Evolutionary conservation across 345 rosid genomes (phyloP), one percentile per base, ranked within the genome.

Genomic region (Brassica carinata): DNA sequence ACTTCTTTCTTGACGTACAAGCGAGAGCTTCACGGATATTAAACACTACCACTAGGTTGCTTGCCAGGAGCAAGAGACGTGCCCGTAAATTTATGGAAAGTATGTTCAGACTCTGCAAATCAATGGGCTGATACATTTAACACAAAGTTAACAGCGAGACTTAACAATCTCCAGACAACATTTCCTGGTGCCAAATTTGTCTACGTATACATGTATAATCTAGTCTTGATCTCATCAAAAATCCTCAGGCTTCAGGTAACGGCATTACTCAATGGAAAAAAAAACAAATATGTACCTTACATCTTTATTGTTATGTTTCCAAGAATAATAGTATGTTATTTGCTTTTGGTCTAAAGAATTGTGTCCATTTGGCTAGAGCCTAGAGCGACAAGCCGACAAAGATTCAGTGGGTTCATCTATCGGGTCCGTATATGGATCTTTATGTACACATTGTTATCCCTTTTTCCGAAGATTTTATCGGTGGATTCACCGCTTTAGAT

Each of bases 171-270:
- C 67, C 4, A 4, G 30, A 70, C 63, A 45, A 77, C 62, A 59
- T 73, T 80, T 23, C 87, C 84, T 1, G 82, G 73, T 3, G 77
- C 84, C 8, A 82, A 57, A 66, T 51, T 73, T 7, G 33, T 40
- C 18, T 67, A 66, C 64, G 29, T 79, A 7, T 74, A 79, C 53
- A 48, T 79, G 53, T 73, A 79, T 57, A 43, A 29, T 31, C 71
- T 33, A 51, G 74, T 36, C 57, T 31, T 53, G 64, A 31, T 5
- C 10, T 79, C 70, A 59, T 79, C 15, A 2, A 73, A 11, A 40
- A 73, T n/a, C 78, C 74, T 66, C 27, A 67, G n/a, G 67, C 82
- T 81, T 86, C 86, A 51, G 94, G 94, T 36, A 36, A 36, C 43
- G 43, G 43, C 36, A 33, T 36, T 36, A 36, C 43, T 36, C 43